These are phyloP conservation scores for Phytophthora meadii DNA, from an alignment of 352 stramenopile genomes.

Conservation along the genomic window DNA sequence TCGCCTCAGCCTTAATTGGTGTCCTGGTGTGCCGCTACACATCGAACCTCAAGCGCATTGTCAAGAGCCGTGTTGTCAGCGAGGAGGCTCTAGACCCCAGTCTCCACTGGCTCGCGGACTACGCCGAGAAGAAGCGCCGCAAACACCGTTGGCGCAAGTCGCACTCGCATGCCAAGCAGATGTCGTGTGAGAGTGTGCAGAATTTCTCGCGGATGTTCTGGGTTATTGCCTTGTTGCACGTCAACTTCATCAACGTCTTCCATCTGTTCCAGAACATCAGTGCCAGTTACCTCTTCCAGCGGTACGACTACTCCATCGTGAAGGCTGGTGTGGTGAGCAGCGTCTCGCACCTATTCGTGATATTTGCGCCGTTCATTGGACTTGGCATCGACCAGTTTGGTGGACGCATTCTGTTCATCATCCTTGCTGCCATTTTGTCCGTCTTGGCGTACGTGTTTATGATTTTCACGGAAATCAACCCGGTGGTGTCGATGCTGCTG, in stretches of 20 bases:
- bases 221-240: conserved; percentile 84
- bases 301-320: conserved; percentile 86
- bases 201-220: conserved; percentile 90
- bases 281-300: conserved; percentile 87
- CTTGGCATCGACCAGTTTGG: conserved; percentile 90
- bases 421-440: conserved; percentile 69
- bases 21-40: conserved; percentile 71
- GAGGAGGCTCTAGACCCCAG: conserved; percentile 60
- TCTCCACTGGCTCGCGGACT: conserved; percentile 76
- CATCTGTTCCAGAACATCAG: conserved; percentile 93
- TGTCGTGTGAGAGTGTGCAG: conserved; percentile 70
- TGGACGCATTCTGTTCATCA: conserved; percentile 84
- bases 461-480: conserved; percentile 81
- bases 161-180: conserved; percentile 41
- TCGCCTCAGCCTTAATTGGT: conserved; percentile 60
- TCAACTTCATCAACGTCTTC: conserved; percentile 92
- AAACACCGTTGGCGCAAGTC: conserved; percentile 51
- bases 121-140: conserved; percentile 69
- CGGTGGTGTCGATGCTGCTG: conserved; percentile 87
- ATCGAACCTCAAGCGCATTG: conserved; percentile 61
- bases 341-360: conserved; percentile 78
- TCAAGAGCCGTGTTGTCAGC: conserved; percentile 64
- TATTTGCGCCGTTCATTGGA: conserved; percentile 90
- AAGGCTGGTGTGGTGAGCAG: conserved; percentile 87
- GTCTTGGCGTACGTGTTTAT: conserved; percentile 86